phyloP scores from a whole-genome alignment of 75 land plant species.

The Sequoiadendron giganteum region DNA sequence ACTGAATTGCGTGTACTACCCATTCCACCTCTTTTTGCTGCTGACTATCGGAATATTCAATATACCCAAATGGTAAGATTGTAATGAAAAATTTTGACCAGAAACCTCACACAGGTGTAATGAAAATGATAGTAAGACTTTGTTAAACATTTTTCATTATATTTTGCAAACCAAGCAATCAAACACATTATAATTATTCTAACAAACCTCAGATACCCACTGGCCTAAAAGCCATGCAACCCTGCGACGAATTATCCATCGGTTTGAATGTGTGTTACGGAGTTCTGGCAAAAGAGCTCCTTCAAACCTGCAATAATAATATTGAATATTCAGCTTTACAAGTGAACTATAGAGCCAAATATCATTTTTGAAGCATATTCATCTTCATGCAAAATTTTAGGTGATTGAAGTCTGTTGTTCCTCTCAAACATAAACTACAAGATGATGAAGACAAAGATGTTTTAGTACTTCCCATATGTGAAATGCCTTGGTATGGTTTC shows the following conservation, averaged over 20 bases:
- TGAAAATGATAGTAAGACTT: neutral
- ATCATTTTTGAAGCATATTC: neutral
- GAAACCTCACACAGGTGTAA: neutral
- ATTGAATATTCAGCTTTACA: neutral
- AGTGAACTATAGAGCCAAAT: neutral
- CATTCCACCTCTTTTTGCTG: no score
- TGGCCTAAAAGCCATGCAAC: conserved; percentile 93
- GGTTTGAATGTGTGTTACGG: conserved; percentile 83
- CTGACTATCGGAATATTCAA: no score
- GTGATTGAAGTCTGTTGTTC: neutral
- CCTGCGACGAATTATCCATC: conserved; percentile 83
- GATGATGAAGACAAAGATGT: neutral
- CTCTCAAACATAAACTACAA: neutral
- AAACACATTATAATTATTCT: neutral
- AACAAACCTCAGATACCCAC: conserved; percentile 94
- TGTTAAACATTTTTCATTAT: neutral
- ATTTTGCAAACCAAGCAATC: neutral
- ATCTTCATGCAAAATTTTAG: neutral
- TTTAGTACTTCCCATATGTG: neutral
- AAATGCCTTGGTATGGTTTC: neutral
- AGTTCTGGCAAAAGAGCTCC: conserved; percentile 80
- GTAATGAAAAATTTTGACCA: neutral
- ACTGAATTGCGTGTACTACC: no score
- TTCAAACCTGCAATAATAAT: conserved; percentile 55
- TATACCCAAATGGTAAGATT: neutral